phyloP scores from a whole-genome alignment of 345 rosid species.

The Dipteronia sinensis region DNA sequence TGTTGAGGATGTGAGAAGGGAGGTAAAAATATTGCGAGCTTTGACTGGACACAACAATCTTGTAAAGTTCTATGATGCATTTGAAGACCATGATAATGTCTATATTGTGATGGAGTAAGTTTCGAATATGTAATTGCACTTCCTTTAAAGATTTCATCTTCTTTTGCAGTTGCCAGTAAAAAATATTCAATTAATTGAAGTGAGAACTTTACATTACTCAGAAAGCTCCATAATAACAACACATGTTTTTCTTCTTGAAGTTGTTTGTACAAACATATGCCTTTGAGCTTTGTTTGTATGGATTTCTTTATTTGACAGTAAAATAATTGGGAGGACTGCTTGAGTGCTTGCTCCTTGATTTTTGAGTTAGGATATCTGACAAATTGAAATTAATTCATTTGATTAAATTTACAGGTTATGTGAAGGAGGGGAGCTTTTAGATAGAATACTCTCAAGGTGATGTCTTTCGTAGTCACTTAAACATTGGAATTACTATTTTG shows the following conservation, averaged over 20 bases:
- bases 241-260: neutral
- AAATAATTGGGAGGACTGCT: neutral
- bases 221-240: slow-evolving; percentile 4
- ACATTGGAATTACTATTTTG: slow-evolving; percentile 9
- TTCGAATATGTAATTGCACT: neutral
- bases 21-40: slow-evolving; percentile 84
- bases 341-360: slow-evolving; percentile 4
- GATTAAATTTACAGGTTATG: slow-evolving; percentile 69
- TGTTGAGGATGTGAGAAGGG: slow-evolving; percentile 96
- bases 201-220: slow-evolving; percentile 2
- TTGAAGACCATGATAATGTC: slow-evolving; percentile 82
- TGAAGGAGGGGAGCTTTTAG: slow-evolving; percentile 97
- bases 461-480: slow-evolving; percentile 7
- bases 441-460: slow-evolving; percentile 85
- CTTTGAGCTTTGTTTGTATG: neutral
- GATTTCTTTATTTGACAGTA: neutral
- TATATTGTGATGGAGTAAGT: slow-evolving; percentile 96
- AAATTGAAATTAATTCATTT: slow-evolving; percentile 8
- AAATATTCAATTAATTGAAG: neutral
- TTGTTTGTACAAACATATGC: neutral
- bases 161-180: neutral
- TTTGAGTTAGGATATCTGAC: slow-evolving; percentile 7
- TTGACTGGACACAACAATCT: slow-evolving; percentile 89
- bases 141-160: slow-evolving; percentile 14
- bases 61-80: slow-evolving; percentile 83